Percentiles rank a stretch among this genome's conserved stretches.
phyloP scores from a whole-genome alignment of 1,139 yeast genomes.

The Scheffersomyces titani region DNA sequence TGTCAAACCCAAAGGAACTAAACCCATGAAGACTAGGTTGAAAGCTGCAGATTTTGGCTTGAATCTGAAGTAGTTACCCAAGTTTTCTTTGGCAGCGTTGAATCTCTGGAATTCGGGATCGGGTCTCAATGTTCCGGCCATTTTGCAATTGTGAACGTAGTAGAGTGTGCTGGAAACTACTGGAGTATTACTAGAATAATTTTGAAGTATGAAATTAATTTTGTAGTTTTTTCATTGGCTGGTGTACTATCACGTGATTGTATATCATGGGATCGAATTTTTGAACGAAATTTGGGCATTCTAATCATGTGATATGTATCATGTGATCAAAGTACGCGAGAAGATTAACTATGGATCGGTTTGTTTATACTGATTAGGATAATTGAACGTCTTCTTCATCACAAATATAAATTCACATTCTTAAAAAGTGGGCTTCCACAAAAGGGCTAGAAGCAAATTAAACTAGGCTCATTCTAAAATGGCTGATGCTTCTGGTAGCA shows the following conservation, averaged over 20 bases:
- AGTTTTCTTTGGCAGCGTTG: conserved; percentile 44
- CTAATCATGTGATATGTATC: neutral
- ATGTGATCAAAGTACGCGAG: neutral
- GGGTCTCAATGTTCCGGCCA: conserved; percentile 51
- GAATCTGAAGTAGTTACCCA: conserved; percentile 48
- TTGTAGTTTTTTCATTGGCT: neutral
- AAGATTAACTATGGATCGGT: neutral
- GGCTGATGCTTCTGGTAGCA: conserved; percentile 3
- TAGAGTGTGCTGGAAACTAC: neutral
- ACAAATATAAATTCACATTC: neutral
- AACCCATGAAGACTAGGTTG: conserved; percentile 39
- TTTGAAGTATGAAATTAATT: neutral
- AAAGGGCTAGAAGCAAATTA: conserved; percentile 4
- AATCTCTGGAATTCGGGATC: conserved; percentile 46
- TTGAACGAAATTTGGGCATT: too few species aligned
- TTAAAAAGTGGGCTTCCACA: neutral
- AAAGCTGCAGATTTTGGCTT: conserved; percentile 41
- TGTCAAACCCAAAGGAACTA: conserved; percentile 39
- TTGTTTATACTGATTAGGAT: neutral
- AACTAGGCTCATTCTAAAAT: neutral
- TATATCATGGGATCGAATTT: neutral
- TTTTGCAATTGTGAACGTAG: conserved; percentile 9
- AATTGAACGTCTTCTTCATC: neutral
- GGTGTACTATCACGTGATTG: neutral
- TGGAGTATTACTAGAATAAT: neutral